Percentiles rank a stretch among this genome's conserved stretches.
Conservation (phyloP, 163 green algal genomes). For the Chlorella variabilis region DNA sequence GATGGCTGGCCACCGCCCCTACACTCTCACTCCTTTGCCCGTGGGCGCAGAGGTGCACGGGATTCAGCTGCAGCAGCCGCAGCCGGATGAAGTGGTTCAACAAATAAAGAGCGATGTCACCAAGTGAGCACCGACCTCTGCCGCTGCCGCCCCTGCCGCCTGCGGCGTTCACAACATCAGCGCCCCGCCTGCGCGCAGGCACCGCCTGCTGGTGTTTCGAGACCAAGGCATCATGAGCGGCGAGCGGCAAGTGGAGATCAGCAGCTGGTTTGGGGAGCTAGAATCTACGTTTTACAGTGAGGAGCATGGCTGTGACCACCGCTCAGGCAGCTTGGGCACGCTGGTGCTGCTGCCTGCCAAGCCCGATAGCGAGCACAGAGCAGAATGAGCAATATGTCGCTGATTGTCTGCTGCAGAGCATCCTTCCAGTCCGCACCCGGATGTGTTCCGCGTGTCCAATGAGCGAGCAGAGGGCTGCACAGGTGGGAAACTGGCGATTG, state of each 20-base stretch:
- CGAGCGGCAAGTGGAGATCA: constrained; percentile 53
- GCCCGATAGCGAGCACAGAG: not conserved
- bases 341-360: no score
- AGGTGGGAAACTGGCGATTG: no score
- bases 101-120: constrained; percentile 27
- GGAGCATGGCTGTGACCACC: no score
- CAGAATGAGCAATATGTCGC: not conserved
- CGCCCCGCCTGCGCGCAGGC: constrained; percentile 23
- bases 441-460: constrained; percentile 64
- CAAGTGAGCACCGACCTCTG: not conserved
- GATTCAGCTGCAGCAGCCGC: constrained; percentile 32
- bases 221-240: constrained; percentile 53
- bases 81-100: not conserved
- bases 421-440: constrained; percentile 47
- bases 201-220: constrained; percentile 56
- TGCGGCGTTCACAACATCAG: not conserved
- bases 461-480: constrained; percentile 51
- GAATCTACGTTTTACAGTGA: constrained; percentile 64
- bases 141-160: no score
- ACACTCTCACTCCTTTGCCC: constrained; percentile 1
- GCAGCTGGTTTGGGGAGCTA: constrained; percentile 52
- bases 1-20: no score
- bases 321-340: no score
- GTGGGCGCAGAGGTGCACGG: constrained; percentile 38
- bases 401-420: constrained; percentile 17